Evolutionary conservation across 352 stramenopile species (phyloP), one percentile per base, ranked within the genome.

Genomic region (Globisporangium irregulare): DNA sequence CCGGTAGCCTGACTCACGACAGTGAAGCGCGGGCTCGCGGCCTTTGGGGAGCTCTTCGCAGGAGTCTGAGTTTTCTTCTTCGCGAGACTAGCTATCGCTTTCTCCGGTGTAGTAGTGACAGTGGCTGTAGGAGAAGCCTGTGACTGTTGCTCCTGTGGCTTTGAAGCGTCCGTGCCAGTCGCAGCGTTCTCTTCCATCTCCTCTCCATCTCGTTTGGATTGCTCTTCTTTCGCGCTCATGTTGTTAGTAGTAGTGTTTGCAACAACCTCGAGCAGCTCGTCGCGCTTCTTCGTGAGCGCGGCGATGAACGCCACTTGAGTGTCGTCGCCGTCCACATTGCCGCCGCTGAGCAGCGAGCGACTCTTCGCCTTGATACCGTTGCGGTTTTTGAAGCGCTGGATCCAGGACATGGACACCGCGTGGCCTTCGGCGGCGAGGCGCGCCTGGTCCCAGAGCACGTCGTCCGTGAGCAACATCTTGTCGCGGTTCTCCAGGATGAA

Each of bases 301-400:
- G 56, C 36, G 32, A 69, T 62, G 53, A 64, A 63, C n/a, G 46
- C 25, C 18, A 24, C 54, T 1, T 46, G 64, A 10, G 34, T 32
- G 27, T 38, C 25, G 0, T 41, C 54, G 3, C 24, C 54, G 4
- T 62, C 63, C 20, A 29, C 14, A 6, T 24, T 32, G 1, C 41
- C 41, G 59, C 59, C 43, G 25, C 22, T 56, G n/a, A 63, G 64
- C 18, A 61, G 54, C n/a, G 57, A 29, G 38, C 57, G 56, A n/a
- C 57, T 61, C 25, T 62, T 63, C 14, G 27, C 64, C 5, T 43
- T 54, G 15, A 69, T 32, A 4, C 55, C 55, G 43, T 69, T 61
- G 36, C 64, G 64, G 8, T 58, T 54, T 46, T 69, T 69, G 38
- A 69, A 69, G 64, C 64, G 64, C 64, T 69, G 64, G 18, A 69